Percentiles rank a stretch among this genome's conserved stretches.
phyloP scores from a whole-genome alignment of 2,329 filamentous ascomycete species.

The Diaporthe citri region DNA sequence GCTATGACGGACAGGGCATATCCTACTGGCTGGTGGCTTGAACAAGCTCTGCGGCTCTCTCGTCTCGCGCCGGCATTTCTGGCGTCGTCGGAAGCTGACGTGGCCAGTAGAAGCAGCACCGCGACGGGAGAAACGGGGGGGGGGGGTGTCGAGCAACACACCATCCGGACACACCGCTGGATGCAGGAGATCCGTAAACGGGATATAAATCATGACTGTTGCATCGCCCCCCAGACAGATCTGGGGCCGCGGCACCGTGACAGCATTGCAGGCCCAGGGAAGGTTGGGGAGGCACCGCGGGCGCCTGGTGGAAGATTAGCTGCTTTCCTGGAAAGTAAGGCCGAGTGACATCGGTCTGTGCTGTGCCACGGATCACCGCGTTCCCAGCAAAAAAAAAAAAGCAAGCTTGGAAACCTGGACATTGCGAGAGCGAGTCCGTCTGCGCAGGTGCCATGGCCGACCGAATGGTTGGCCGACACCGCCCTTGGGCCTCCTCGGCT shows the following conservation, averaged over 20 bases:
- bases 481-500: constrained; percentile 3
- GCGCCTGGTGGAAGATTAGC: background rate
- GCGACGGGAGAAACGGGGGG: background rate
- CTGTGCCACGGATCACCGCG: background rate
- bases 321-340: background rate
- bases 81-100: constrained; percentile 19
- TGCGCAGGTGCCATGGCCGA: background rate
- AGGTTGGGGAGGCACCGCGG: background rate
- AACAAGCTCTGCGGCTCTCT: constrained; percentile 27
- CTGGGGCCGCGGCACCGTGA: background rate
- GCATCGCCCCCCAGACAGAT: constrained; percentile 6
- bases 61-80: background rate
- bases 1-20: background rate
- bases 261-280: background rate
- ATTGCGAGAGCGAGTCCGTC: background rate
- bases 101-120: constrained; percentile 9
- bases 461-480: constrained; percentile 3
- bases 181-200: constrained; percentile 11
- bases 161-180: constrained; percentile 24
- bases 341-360: constrained; percentile 26
- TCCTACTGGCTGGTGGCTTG: constrained; percentile 8
- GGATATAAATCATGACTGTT: constrained; percentile 21
- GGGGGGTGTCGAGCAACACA: constrained; percentile 14
- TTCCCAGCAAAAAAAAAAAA: no score
- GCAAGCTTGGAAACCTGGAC: background rate